Evolutionary conservation across 1,284 basidiomycete species (phyloP).

Genomic region (Pyrrhoderma lamaoense): DNA sequence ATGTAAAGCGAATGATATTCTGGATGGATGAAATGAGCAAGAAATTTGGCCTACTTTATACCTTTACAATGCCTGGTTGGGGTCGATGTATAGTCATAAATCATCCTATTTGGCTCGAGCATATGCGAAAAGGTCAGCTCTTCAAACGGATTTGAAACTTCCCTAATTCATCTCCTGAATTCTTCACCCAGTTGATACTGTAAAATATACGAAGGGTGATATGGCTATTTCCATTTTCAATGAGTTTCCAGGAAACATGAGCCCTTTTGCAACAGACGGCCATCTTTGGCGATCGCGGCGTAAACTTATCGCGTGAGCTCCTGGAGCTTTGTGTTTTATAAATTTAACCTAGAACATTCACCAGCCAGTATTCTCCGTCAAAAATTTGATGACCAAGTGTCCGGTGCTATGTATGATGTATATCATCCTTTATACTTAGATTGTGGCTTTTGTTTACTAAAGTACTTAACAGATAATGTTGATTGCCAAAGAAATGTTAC

Average conservation of each 20-base stretch:
- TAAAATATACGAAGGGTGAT: conserved; percentile 18
- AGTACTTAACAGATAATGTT: conserved; percentile 19
- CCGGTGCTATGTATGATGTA: conserved; percentile 21
- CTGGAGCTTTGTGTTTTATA: background rate
- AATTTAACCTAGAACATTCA: background rate
- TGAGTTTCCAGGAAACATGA: conserved; percentile 22
- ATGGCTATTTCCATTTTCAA: conserved; percentile 18
- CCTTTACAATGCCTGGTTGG: conserved; percentile 23
- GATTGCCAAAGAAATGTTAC: conserved; percentile 11
- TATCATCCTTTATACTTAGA: background rate
- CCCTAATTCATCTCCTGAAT: too few relatives aligned
- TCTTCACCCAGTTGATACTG: conserved; percentile 21
- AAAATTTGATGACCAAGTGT: conserved; percentile 21
- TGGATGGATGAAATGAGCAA: conserved; percentile 16
- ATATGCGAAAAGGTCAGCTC: conserved; percentile 21
- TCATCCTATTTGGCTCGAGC: conserved; percentile 24
- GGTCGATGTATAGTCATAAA: conserved; percentile 24
- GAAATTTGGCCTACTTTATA: conserved; percentile 22
- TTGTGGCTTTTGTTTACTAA: background rate
- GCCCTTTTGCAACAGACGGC: conserved; percentile 21
- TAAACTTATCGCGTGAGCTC: conserved; percentile 19
- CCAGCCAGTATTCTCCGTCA: conserved; percentile 17
- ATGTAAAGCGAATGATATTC: conserved; percentile 18
- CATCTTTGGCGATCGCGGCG: conserved; percentile 20
- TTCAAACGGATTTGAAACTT: background rate